phyloP scores from a whole-genome alignment of 2,329 filamentous ascomycete genomes.

The Bimuria novae-zelandiae region DNA sequence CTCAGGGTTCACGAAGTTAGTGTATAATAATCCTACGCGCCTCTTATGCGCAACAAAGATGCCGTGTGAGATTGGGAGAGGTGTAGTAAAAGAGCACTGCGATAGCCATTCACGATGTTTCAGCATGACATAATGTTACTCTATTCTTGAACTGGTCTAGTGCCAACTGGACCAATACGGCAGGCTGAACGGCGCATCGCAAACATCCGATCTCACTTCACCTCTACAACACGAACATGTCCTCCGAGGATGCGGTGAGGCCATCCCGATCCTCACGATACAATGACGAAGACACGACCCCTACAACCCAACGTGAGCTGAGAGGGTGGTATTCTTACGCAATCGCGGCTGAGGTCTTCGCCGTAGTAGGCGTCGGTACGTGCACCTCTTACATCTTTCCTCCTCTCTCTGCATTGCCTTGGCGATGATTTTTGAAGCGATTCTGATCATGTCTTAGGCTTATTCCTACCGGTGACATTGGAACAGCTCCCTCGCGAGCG shows the following conservation, averaged over 20 bases:
- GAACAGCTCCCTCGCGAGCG: slow-evolving; percentile 89
- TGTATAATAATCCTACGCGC: too few relatives aligned
- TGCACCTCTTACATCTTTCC: not conserved
- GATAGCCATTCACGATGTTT: not conserved
- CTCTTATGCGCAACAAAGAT: too few relatives aligned
- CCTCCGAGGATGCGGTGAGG: slow-evolving; percentile 22
- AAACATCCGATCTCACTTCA: slow-evolving; percentile 3
- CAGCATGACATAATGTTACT: not conserved
- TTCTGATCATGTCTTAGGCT: slow-evolving; percentile 58
- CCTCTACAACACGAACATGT: slow-evolving; percentile 13
- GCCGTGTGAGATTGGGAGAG: too few relatives aligned
- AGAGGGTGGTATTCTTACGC: slow-evolving; percentile 89
- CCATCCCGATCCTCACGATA: slow-evolving; percentile 22
- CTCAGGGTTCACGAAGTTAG: too few relatives aligned
- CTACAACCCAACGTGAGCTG: slow-evolving; percentile 79
- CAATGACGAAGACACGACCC: slow-evolving; percentile 58
- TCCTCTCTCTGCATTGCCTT: not conserved
- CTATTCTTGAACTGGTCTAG: not conserved
- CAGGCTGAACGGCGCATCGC: not conserved
- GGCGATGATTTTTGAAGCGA: not conserved
- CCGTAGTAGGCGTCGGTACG: slow-evolving; percentile 82
- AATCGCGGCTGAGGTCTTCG: slow-evolving; percentile 90
- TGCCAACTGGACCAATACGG: not conserved
- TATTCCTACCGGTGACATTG: slow-evolving; percentile 89
- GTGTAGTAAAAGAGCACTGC: not conserved